These are phyloP conservation scores for Epichloe coenophiala DNA, from an alignment of 2,329 filamentous ascomycete species.

Conservation along the genomic window DNA sequence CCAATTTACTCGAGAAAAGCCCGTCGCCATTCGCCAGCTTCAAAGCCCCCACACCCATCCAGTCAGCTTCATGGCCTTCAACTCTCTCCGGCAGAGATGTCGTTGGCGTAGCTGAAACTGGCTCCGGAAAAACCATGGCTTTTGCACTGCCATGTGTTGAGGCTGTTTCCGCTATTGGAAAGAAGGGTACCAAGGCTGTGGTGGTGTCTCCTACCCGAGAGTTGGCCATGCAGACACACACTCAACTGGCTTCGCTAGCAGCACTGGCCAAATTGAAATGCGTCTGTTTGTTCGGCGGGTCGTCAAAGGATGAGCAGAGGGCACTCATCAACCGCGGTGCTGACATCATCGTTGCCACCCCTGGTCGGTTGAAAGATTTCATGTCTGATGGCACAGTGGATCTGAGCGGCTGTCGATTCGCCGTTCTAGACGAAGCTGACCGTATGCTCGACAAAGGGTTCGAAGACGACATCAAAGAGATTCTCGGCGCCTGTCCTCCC, in stretches of 20 bases:
- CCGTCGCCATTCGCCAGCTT: constrained; percentile 58
- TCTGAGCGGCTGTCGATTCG: constrained; percentile 62
- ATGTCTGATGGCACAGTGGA: constrained; percentile 72
- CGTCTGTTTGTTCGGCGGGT: constrained; percentile 84
- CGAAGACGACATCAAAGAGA: constrained; percentile 86
- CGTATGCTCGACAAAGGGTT: constrained; percentile 98
- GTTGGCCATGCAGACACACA: constrained; percentile 88
- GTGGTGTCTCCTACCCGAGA: constrained; percentile 90
- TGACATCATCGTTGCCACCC: constrained; percentile 80
- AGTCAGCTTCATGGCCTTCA: constrained; percentile 87
- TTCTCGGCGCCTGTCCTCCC: constrained; percentile 56
- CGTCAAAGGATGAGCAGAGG: constrained; percentile 83
- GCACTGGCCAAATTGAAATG: constrained; percentile 56
- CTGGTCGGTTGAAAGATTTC: constrained; percentile 90
- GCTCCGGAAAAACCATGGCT: constrained; percentile 82
- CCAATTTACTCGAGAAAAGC: constrained; percentile 41
- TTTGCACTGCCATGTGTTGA: constrained; percentile 77
- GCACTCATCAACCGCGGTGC: constrained; percentile 48
- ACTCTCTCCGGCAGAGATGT: constrained; percentile 81
- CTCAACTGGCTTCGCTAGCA: constrained; percentile 64
- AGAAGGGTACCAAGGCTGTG: constrained; percentile 51
- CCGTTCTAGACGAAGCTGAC: constrained; percentile 92
- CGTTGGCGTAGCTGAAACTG: constrained; percentile 90
- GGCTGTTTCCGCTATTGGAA: constrained; percentile 36
- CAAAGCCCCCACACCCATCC: constrained; percentile 77